Evolutionary conservation across 2,329 filamentous ascomycete genomes (phyloP).

Genomic region (Fusarium pseudoanthophilum): DNA sequence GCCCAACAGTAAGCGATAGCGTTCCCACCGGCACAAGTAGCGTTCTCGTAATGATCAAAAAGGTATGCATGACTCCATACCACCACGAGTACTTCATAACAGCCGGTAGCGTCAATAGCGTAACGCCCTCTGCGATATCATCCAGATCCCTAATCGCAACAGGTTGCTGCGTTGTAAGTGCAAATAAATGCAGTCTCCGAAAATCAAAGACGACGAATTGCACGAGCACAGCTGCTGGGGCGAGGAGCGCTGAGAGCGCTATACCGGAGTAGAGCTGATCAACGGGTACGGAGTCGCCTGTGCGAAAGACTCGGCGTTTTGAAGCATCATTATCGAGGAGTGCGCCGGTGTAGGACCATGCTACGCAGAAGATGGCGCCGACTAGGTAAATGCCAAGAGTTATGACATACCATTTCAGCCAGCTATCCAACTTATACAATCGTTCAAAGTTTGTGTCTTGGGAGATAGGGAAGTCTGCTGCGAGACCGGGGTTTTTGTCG

Average conservation of each 20-base stretch:
- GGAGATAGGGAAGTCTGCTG: neutral
- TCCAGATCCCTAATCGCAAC: constrained; percentile 29
- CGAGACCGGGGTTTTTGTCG: neutral
- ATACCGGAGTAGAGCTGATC: constrained; percentile 37
- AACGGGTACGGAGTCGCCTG: constrained; percentile 3
- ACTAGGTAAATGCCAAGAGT: constrained; percentile 18
- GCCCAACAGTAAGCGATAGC: constrained; percentile 28
- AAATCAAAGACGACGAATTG: constrained; percentile 37
- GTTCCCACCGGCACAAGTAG: constrained; percentile 33
- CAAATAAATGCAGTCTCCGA: constrained; percentile 33
- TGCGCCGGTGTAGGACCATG: constrained; percentile 35
- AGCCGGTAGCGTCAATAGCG: constrained; percentile 18
- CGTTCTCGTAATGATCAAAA: constrained; percentile 27
- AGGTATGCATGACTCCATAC: constrained; percentile 37
- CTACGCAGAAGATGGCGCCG: constrained; percentile 10
- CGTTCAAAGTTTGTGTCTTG: neutral
- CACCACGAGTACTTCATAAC: constrained; percentile 38
- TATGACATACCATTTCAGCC: constrained; percentile 31
- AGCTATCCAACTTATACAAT: constrained; percentile 32
- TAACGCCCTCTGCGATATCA: constrained; percentile 34
- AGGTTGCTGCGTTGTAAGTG: constrained; percentile 20
- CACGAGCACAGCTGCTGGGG: constrained; percentile 20
- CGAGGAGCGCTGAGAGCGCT: constrained; percentile 24
- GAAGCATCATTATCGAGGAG: constrained; percentile 28
- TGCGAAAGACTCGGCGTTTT: constrained; percentile 36